Conservation (phyloP, 306 rosid species). For the Amphicarpaea edgeworthii region DNA sequence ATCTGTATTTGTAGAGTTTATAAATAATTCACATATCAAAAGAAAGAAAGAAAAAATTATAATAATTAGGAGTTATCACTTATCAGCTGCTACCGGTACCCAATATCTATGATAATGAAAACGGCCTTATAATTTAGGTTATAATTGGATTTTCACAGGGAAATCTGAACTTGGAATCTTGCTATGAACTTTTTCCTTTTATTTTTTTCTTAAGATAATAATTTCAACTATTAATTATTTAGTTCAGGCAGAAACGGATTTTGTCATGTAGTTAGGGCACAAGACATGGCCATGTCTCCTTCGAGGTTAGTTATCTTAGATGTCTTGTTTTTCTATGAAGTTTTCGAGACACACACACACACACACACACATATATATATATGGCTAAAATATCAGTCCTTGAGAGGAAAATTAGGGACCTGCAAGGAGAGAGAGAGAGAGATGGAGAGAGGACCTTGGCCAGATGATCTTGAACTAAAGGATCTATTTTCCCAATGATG, state of each 20-base stretch:
- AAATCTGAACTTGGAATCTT: conserved; percentile 23
- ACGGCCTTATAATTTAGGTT: background rate
- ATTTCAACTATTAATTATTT: background rate
- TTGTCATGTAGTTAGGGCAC: conserved; percentile 36
- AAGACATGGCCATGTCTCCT: background rate
- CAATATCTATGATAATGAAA: background rate
- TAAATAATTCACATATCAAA: too few species aligned
- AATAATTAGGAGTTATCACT: background rate
- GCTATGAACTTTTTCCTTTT: background rate
- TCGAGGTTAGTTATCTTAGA: background rate
- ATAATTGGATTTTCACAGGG: background rate
- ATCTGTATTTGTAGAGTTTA: too few species aligned
- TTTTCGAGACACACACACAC: background rate
- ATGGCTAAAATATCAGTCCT: background rate
- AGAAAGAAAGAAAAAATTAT: too few species aligned
- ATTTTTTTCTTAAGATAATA: conserved; percentile 2
- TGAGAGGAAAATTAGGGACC: background rate
- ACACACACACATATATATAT: too few species aligned
- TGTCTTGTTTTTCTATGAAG: background rate
- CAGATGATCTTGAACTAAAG: conserved; percentile 26
- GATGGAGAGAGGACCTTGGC: conserved; percentile 41
- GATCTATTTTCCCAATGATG: conserved; percentile 28
- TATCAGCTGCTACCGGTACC: background rate
- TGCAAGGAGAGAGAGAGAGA: background rate
- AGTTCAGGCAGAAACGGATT: background rate